Evolutionary conservation across 805 yeast species (phyloP).

Genomic region (Starmerella sirachaensis): DNA sequence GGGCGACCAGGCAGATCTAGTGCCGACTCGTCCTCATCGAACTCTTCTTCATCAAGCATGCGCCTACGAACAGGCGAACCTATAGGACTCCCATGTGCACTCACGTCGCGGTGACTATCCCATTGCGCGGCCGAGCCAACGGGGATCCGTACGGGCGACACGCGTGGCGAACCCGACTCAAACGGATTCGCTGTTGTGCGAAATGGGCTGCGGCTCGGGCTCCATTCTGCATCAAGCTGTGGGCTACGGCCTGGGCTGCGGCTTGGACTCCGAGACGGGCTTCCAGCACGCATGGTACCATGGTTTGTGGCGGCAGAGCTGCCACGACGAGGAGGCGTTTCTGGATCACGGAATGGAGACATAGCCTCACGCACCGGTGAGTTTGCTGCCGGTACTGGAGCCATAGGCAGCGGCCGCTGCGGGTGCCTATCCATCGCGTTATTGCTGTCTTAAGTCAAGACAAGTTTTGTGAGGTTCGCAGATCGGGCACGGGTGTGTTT

Average conservation of each 20-base stretch:
- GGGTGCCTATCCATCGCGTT: too few species aligned
- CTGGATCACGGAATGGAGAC: background rate
- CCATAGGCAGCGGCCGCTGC: conserved; percentile 17
- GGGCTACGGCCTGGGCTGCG: background rate
- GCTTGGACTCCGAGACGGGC: background rate
- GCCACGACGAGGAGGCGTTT: background rate
- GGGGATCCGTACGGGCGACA: conserved; percentile 20
- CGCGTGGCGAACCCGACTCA: conserved; percentile 14
- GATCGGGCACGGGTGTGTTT: too few species aligned
- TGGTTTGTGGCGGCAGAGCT: conserved; percentile 1
- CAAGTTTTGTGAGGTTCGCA: too few species aligned
- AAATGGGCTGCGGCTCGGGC: conserved; percentile 12
- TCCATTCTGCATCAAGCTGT: background rate
- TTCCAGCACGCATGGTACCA: background rate
- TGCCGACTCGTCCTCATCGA: conserved; percentile 4
- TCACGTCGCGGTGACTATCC: conserved; percentile 3
- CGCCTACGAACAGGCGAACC: conserved; percentile 20
- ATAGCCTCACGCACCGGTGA: conserved; percentile 10
- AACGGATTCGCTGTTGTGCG: conserved; percentile 20
- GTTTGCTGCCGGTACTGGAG: conserved; percentile 16
- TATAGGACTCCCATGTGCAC: conserved; percentile 19
- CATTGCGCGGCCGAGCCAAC: too few species aligned
- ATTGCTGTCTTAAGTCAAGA: too few species aligned
- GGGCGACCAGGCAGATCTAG: conserved; percentile 1
- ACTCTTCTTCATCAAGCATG: conserved; percentile 7